phyloP scores from a whole-genome alignment of 2,329 filamentous ascomycete species.

The Aulographum hederae region DNA sequence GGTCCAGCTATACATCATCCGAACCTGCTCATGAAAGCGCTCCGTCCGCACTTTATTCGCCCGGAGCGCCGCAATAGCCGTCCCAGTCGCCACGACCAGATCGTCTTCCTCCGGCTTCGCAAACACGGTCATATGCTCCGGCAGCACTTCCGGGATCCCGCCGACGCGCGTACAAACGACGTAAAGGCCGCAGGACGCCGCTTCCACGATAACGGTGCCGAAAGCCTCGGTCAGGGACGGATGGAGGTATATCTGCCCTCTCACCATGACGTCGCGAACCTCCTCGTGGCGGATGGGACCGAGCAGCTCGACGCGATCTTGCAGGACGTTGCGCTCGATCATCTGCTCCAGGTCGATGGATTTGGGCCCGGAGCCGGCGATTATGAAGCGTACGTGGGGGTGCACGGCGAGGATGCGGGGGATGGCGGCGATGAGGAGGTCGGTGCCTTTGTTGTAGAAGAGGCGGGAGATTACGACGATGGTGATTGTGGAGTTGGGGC shows the following conservation, averaged over 20 bases:
- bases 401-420: constrained; percentile 79
- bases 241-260: constrained; percentile 90
- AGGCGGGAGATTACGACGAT: constrained; percentile 94
- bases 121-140: constrained; percentile 93
- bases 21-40: constrained; percentile 89
- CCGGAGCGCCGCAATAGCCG: constrained; percentile 71
- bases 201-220: constrained; percentile 93
- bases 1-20: constrained; percentile 97
- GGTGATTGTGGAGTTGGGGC: constrained; percentile 73
- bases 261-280: constrained; percentile 92
- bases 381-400: constrained; percentile 89
- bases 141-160: constrained; percentile 89
- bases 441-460: constrained; percentile 97
- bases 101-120: constrained; percentile 95
- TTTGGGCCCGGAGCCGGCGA: constrained; percentile 88
- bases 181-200: constrained; percentile 86
- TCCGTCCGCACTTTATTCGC: constrained; percentile 80
- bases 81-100: constrained; percentile 71
- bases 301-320: constrained; percentile 83
- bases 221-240: constrained; percentile 93
- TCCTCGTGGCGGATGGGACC: constrained; percentile 90
- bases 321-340: constrained; percentile 84
- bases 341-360: constrained; percentile 97
- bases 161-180: constrained; percentile 94
- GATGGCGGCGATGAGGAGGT: constrained; percentile 89